Evolutionary conservation across 2,329 filamentous ascomycete genomes (phyloP).

Genomic region (Zalaria obscura): DNA sequence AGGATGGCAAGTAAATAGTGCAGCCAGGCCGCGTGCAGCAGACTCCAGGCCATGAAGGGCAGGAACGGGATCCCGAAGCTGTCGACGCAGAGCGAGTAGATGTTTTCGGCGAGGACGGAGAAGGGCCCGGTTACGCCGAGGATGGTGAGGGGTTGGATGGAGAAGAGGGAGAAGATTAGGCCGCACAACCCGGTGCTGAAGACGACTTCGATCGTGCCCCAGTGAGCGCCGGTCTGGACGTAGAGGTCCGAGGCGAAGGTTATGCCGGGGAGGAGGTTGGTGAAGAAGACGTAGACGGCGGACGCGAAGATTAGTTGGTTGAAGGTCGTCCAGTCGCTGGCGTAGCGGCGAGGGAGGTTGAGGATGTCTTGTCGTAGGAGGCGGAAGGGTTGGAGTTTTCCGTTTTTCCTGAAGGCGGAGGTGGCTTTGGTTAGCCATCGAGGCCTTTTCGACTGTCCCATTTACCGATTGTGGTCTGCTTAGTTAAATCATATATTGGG

Average conservation of each 20-base stretch:
- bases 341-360: conserved; percentile 16
- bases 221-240: conserved; percentile 45
- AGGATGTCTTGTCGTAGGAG: conserved; percentile 17
- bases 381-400: conserved; percentile 17
- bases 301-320: conserved; percentile 51
- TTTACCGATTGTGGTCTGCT: no score
- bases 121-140: conserved; percentile 53
- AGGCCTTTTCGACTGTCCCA: no score
- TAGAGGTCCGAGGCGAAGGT: conserved; percentile 54
- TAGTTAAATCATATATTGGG: no score
- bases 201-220: conserved; percentile 54
- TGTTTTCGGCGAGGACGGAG: conserved; percentile 52
- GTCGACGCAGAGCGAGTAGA: conserved; percentile 43
- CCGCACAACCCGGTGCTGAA: conserved; percentile 52
- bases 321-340: conserved; percentile 31
- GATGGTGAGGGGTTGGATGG: conserved; percentile 50
- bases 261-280: conserved; percentile 51
- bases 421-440: neutral
- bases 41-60: conserved; percentile 54
- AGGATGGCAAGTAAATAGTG: conserved; percentile 49
- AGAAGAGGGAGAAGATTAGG: conserved; percentile 45
- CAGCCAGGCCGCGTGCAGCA: conserved; percentile 53
- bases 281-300: conserved; percentile 53
- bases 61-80: conserved; percentile 47
- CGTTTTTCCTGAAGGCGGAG: conserved; percentile 10